phyloP scores from a whole-genome alignment of 306 rosid genomes.

The Cicer arietinum region DNA sequence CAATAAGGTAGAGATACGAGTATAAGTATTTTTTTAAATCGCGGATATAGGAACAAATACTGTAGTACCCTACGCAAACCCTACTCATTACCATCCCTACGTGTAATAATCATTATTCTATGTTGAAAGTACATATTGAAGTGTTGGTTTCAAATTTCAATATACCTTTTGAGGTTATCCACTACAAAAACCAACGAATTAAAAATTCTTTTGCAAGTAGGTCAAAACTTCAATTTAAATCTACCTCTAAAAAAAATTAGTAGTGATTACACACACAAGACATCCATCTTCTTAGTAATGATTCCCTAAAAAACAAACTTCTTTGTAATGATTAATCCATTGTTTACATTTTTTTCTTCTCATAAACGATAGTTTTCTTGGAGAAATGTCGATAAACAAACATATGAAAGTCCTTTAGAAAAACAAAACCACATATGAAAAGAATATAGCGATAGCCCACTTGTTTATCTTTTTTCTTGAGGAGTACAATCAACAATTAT shows the following conservation, averaged over 20 bases:
- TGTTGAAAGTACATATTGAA: no score
- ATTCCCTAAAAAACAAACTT: not conserved
- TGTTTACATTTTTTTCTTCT: not conserved
- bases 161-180: no score
- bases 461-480: conserved; percentile 9
- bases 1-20: no score
- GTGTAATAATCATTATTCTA: no score
- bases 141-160: no score
- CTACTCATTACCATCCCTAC: no score
- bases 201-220: no score
- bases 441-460: conserved; percentile 40
- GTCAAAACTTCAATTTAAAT: not conserved
- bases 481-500: conserved; percentile 1
- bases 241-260: not conserved
- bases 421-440: conserved; percentile 31
- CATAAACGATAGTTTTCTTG: not conserved
- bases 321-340: conserved; percentile 1
- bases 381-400: conserved; percentile 7
- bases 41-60: no score
- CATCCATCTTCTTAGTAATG: not conserved
- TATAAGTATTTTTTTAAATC: no score
- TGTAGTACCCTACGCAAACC: no score
- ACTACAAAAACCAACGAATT: no score
- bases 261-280: not conserved
- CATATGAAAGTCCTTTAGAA: not conserved